These are phyloP conservation scores for Sporothrix inflata DNA, from an alignment of 2,329 filamentous ascomycete genomes.

Conservation along the genomic window DNA sequence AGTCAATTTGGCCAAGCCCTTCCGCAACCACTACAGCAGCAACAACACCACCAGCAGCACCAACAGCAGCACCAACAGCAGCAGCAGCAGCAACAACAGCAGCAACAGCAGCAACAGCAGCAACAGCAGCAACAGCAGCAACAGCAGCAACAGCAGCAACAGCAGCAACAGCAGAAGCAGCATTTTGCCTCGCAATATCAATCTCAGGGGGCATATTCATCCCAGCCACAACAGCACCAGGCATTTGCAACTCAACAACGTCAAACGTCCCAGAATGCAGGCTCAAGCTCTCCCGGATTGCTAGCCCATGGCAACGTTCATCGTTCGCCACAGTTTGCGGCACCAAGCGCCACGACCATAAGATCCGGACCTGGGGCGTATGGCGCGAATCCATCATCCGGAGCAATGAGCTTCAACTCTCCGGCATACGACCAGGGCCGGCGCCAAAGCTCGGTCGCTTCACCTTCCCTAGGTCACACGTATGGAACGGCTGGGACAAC, in stretches of 20 bases:
- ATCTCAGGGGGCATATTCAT: conserved; percentile 12
- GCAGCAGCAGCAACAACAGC: conserved; percentile 31
- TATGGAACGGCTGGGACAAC: conserved; percentile 26
- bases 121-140: conserved; percentile 31
- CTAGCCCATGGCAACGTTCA: conserved; percentile 26
- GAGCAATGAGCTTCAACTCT: conserved; percentile 30
- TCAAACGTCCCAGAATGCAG: conserved; percentile 35
- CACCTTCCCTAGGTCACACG: conserved; percentile 30
- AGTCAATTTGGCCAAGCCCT: conserved; percentile 29
- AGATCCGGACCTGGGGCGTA: conserved; percentile 21
- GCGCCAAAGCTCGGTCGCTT: conserved; percentile 29
- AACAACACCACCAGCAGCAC: conserved; percentile 32
- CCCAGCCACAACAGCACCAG: conserved; percentile 32
- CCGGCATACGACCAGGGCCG: conserved; percentile 30
- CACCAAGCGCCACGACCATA: conserved; percentile 16
- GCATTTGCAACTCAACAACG: conserved; percentile 35
- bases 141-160: conserved; percentile 31
- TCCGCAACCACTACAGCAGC: conserved; percentile 29
- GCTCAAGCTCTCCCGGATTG: conserved; percentile 30
- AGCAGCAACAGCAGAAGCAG: conserved; percentile 34
- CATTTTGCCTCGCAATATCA: conserved; percentile 29
- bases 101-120: conserved; percentile 31
- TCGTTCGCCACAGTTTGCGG: conserved; percentile 32
- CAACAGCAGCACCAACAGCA: conserved; percentile 27
- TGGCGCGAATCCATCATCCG: conserved; percentile 7